Base-by-base conservation (phyloP, 2,329 filamentous ascomycete genomes). In the Scedosporium aurantiacum region DNA sequence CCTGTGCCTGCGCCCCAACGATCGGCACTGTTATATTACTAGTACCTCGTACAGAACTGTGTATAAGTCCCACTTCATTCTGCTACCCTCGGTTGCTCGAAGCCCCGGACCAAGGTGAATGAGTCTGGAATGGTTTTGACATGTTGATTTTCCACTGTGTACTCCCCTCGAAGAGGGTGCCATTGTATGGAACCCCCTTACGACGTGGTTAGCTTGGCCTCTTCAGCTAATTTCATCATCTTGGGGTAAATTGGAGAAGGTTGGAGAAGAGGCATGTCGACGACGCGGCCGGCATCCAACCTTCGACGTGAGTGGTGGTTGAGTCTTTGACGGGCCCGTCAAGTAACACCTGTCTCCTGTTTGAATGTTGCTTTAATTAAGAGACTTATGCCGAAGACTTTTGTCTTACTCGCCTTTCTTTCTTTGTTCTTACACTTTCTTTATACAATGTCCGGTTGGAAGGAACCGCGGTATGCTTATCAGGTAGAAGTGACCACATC, bases 221-320 rank as follows among this genome's bases (percentile, higher is more conserved):
- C 47, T 52, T 52, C 47, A 52, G n/a, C 47, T 18, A 25, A 52
- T 52, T 16, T n/a, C 12, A 25, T 54, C 4, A 12, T 5, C 23
- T 54, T 54, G 50, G 50, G 50, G 50, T 54, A 54, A 54, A 54
- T 54, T 54, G 50, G 50, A 54, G 50, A 54, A 54, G 50, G 21
- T 47, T 28, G 50, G 50, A 12, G 50, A 12, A 28, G 50, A 27
- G 50, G 23, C 8, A 54, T 54, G 4, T 4, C 5, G n/a, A 5
- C 14, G 43, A 18, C 43, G 18, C n/a, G 43, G n/a, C 18, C 14
- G 43, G n/a, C 18, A 21, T 3, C 18, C 43, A 47, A 7, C 18
- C 18, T 14, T 37, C 32, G 32, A 37, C 32, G 4, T 37, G 32
- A 47, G 14, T 47, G n/a, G n/a, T n/a, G n/a, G n/a, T n/a, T n/a